Evolutionary conservation across 2,329 filamentous ascomycete species (phyloP), one percentile per base, ranked within the genome.

Genomic region (Fusarium sp.): DNA sequence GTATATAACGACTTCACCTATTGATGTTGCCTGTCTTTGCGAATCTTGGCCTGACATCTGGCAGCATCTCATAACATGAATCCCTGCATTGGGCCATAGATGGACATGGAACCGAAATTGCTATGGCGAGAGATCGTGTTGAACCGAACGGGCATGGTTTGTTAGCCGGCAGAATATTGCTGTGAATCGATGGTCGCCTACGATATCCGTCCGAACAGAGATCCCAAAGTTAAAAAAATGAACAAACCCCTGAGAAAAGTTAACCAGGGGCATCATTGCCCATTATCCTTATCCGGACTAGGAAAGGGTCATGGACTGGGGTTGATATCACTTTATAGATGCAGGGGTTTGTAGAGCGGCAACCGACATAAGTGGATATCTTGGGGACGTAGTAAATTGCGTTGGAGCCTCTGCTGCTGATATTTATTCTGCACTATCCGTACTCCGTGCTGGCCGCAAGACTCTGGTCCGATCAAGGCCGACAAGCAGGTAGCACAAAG

Each of bases 311-410:
- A 36, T 41, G 66, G 39, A 63, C 66, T 29, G 53, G 61, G 45
- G 40, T 56, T 55, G 39, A 46, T 36, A 33, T 54, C 45, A 65
- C 43, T 54, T 51, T 54, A 52, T 41, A 58, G 54, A 53, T 60
- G 48, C 51, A 69, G 66, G 66, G 66, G 65, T 27, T 33, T 53
- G 58, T 50, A 49, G 43, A 69, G 45, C 25, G 50, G 47, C 33
- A 62, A 53, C 37, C 33, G 54, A 56, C 46, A 35, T 40, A 50
- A 48, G 70, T 72, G 72, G 72, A 64, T 67, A 60, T 39, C 46
- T 54, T 67, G 62, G 58, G 66, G 70, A 52, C 40, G 63, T 59
- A 58, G 63, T 58, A 74, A 74, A 74, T 74, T 74, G 59, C 71
- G 53, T 49, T 61, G 69, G 58, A 55, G 48, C 37, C 46, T 37